phyloP scores from a whole-genome alignment of 768 basidiomycete genomes.

The Pleurotus platypus region DNA sequence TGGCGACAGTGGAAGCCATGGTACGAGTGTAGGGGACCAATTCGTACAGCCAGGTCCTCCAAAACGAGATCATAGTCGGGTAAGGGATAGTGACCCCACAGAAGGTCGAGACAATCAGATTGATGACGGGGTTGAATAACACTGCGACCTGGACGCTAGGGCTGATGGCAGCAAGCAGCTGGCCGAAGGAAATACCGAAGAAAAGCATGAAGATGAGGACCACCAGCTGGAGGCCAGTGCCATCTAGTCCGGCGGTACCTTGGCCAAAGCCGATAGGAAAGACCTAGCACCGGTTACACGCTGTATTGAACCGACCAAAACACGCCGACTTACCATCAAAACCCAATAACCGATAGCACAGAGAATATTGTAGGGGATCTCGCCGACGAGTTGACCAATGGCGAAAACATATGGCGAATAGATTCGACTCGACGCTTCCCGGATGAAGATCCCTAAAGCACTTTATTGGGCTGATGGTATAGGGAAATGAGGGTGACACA shows the following conservation, averaged over 20 bases:
- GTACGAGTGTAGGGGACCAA: conserved; percentile 68
- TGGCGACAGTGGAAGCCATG: conserved; percentile 72
- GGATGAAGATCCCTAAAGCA: conserved; percentile 32
- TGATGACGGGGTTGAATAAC: conserved; percentile 75
- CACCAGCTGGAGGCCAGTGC: conserved; percentile 70
- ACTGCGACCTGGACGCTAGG: conserved; percentile 78
- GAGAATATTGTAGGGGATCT: conserved; percentile 71
- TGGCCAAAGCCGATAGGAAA: conserved; percentile 68
- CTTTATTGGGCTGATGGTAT: background rate
- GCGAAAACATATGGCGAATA: conserved; percentile 86
- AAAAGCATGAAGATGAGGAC: conserved; percentile 68
- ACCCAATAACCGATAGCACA: conserved; percentile 76
- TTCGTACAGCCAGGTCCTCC: conserved; percentile 77
- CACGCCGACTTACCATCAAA: conserved; percentile 38
- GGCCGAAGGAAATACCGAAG: conserved; percentile 64
- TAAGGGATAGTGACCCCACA: conserved; percentile 80
- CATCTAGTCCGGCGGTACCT: conserved; percentile 54
- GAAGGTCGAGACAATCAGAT: conserved; percentile 63
- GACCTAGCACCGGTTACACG: conserved; percentile 16
- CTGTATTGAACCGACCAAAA: no score
- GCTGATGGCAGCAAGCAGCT: conserved; percentile 72
- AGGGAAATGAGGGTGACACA: conserved; percentile 12
- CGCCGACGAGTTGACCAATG: conserved; percentile 74
- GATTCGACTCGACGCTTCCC: conserved; percentile 75
- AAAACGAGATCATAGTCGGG: conserved; percentile 59